Evolutionary conservation across 164 flowering plant species (phyloP), one percentile per base, ranked within the genome.

Genomic region (Chloranthus sessilifolius): DNA sequence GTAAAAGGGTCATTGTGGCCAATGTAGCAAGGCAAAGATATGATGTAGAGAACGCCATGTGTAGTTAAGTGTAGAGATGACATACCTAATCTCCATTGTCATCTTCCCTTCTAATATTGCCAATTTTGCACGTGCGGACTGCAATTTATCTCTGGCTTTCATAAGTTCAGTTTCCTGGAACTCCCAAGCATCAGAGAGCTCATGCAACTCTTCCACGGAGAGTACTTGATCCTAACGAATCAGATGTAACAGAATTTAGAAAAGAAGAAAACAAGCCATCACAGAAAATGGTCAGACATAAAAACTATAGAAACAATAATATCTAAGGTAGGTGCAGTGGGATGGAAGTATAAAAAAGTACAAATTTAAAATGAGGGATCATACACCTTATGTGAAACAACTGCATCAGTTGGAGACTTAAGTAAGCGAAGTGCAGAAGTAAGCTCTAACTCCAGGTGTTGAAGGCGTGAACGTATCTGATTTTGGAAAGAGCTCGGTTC

Each of bases 181-280:
- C 69, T 91, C 98, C 79, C 70, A 79, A 51, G 78, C 76, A 79
- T 91, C 96, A 60, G 85, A 83, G 66, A 88, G 83, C 43, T 64
- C 63, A 35, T 50, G 76, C 47, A 74, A 55, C 33, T 82, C 79
- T 22, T 75, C 77, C 8, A 63, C 51, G n/a, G 70, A 58, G 52
- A 52, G 70, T 31, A 57, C 67, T 50, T 21, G 56, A 43, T 1
- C 81, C 94, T 90, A 68, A 42, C 5, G 43, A 46, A 62, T n/a
- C n/a, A n/a, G n/a, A n/a, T n/a, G n/a, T n/a, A n/a, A n/a, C n/a
- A n/a, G n/a, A n/a, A n/a, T n/a, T n/a, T n/a, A n/a, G 43, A 48
- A 63, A n/a, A n/a, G n/a, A n/a, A n/a, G n/a, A n/a, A 22, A 6
- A 43, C 7, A 26, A 3, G 33, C 33, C 33, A 29, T 29, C 33